phyloP scores from a whole-genome alignment of 2,329 filamentous ascomycete species.

The Fusarium floridanum region DNA sequence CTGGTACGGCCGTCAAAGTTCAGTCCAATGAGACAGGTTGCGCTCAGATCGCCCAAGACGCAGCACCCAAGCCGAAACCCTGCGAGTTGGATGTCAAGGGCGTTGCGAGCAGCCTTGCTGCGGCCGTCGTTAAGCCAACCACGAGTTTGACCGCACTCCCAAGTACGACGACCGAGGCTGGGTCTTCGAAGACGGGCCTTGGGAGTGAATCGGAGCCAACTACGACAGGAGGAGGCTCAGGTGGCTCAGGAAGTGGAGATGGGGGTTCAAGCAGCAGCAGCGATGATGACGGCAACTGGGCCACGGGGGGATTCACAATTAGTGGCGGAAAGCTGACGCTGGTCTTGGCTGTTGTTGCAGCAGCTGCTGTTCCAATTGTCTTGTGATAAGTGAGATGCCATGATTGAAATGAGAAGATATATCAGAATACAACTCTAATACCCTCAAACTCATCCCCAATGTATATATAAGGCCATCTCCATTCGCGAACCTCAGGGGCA shows the following conservation, averaged over 20 bases:
- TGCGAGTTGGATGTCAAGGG: conserved; percentile 24
- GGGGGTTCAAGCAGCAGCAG: neutral
- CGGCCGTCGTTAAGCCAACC: conserved; percentile 24
- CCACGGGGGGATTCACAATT: neutral
- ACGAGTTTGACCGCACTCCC: conserved; percentile 20
- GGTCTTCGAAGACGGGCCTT: conserved; percentile 47
- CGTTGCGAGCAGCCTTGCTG: conserved; percentile 20
- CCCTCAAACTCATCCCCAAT: neutral
- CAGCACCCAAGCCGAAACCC: conserved; percentile 22
- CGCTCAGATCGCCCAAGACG: conserved; percentile 14
- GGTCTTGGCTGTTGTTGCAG: neutral
- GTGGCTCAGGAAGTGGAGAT: neutral
- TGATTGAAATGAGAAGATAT: neutral
- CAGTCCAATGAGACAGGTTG: conserved; percentile 26
- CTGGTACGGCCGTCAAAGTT: conserved; percentile 20
- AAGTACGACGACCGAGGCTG: conserved; percentile 13
- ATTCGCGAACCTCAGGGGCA: neutral
- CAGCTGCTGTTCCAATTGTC: neutral
- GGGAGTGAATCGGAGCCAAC: neutral
- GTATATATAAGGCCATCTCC: neutral
- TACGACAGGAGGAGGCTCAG: conserved; percentile 60
- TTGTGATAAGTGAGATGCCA: neutral
- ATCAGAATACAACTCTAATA: neutral
- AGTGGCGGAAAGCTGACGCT: neutral
- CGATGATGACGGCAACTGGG: neutral